Conservation (phyloP, 805 yeast species). For the Komagataella populi region DNA sequence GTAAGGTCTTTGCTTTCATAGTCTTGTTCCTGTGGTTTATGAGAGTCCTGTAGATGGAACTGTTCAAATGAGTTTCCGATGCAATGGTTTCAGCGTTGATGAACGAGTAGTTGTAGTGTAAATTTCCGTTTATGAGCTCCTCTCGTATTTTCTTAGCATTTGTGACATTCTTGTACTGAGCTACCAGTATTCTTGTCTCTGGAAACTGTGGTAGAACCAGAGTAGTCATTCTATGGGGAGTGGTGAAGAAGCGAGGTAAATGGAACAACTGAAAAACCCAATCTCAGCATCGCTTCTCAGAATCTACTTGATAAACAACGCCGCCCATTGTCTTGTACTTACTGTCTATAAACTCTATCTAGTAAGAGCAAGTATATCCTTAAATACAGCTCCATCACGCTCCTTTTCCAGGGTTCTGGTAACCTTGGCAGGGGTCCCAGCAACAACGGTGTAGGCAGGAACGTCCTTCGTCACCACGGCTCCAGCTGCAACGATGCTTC, state of each 20-base stretch:
- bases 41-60: conserved; percentile 49
- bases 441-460: conserved; percentile 40
- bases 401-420: neutral
- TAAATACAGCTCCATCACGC: neutral
- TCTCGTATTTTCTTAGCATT: conserved; percentile 30
- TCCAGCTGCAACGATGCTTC: conserved; percentile 54
- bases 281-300: neutral
- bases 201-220: neutral
- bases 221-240: neutral
- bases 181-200: conserved; percentile 17
- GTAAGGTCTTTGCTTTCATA: conserved; percentile 49
- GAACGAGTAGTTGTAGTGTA: conserved; percentile 46
- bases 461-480: conserved; percentile 46
- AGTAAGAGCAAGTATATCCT: neutral
- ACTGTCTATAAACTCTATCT: neutral
- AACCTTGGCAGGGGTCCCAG: conserved; percentile 38
- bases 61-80: conserved; percentile 46
- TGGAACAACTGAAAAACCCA: too few species aligned
- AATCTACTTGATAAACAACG: too few species aligned
- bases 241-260: neutral
- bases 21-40: conserved; percentile 31
- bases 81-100: conserved; percentile 45
- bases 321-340: too few species aligned
- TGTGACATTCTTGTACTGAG: conserved; percentile 31
- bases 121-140: conserved; percentile 29